A percentile compares a stretch with the other conserved stretches of the same genome.
phyloP scores from a whole-genome alignment of 139 green algal genomes.

The Auxenochlorella protothecoides region DNA sequence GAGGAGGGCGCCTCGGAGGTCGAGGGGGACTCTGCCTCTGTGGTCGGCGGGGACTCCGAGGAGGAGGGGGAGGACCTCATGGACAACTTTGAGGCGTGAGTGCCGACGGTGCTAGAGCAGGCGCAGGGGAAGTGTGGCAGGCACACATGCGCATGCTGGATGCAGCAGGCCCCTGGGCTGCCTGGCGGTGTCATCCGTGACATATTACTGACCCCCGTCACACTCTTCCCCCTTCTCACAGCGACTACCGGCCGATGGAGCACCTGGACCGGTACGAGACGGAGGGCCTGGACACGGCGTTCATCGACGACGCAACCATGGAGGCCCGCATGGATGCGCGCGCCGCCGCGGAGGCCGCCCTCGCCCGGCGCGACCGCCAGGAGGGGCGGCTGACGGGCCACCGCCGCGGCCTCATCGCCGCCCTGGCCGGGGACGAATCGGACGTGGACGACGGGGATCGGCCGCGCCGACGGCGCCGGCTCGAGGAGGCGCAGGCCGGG shows the following conservation, averaged over 20 bases:
- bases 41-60: slow-evolving; percentile 12
- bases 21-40: slow-evolving; percentile 12
- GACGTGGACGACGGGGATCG: slow-evolving; percentile 28
- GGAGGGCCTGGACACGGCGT: slow-evolving; percentile 68
- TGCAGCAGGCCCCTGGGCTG: not conserved
- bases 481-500: slow-evolving; percentile 39
- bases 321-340: slow-evolving; percentile 44
- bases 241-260: slow-evolving; percentile 84
- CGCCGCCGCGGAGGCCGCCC: slow-evolving; percentile 59
- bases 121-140: not conserved
- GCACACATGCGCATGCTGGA: not conserved
- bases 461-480: slow-evolving; percentile 30
- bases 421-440: slow-evolving; percentile 37
- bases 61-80: slow-evolving; percentile 84
- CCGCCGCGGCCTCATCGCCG: slow-evolving; percentile 38
- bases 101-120: not conserved
- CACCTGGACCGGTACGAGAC: slow-evolving; percentile 83
- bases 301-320: slow-evolving; percentile 42
- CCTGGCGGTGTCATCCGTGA: not conserved
- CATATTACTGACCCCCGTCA: not conserved
- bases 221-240: slow-evolving; percentile 22
- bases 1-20: slow-evolving; percentile 14
- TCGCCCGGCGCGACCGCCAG: slow-evolving; percentile 48
- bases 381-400: slow-evolving; percentile 24
- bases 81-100: slow-evolving; percentile 68